Percentiles rank a stretch among this genome's conserved stretches.
Evolutionary conservation across 2,329 filamentous ascomycete genomes (phyloP).

Genomic region (Alternaria atra): DNA sequence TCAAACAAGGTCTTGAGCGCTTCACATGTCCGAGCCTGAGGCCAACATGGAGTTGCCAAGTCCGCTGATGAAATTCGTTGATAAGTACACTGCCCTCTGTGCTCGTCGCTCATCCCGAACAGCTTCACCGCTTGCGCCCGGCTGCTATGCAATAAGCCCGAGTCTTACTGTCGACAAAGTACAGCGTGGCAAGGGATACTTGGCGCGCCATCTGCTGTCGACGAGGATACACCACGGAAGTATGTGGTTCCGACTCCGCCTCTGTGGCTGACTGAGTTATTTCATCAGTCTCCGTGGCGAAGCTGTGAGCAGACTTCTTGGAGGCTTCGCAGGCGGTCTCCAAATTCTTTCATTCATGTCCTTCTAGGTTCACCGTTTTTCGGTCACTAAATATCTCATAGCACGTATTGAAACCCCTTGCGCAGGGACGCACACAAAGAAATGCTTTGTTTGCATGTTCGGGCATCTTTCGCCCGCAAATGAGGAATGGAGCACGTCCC

Average conservation of each 20-base stretch:
- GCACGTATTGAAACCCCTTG: no score
- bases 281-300: not conserved
- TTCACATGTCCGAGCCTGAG: not conserved
- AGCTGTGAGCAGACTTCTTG: not conserved
- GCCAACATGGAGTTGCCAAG: not conserved
- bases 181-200: slow-evolving; percentile 3
- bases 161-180: slow-evolving; percentile 1
- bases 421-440: no score
- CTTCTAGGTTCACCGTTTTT: not conserved
- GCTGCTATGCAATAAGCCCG: not conserved
- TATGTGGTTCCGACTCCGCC: not conserved
- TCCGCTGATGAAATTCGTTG: not conserved
- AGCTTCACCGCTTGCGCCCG: not conserved
- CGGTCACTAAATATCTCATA: no score
- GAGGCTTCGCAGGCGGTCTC: not conserved
- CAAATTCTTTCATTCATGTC: not conserved
- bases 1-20: slow-evolving; percentile 2
- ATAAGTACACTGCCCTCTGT: not conserved
- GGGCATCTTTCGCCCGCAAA: no score
- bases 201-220: not conserved
- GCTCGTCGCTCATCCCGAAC: not conserved
- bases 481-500: no score
- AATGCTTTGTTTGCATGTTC: no score
- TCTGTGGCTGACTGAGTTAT: not conserved
- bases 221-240: slow-evolving; percentile 6